Evolutionary conservation across 225 moss, liverwort and hornwort genomes (phyloP), one percentile per base, ranked within the genome.

Genomic region (Physcomitrium patens): DNA sequence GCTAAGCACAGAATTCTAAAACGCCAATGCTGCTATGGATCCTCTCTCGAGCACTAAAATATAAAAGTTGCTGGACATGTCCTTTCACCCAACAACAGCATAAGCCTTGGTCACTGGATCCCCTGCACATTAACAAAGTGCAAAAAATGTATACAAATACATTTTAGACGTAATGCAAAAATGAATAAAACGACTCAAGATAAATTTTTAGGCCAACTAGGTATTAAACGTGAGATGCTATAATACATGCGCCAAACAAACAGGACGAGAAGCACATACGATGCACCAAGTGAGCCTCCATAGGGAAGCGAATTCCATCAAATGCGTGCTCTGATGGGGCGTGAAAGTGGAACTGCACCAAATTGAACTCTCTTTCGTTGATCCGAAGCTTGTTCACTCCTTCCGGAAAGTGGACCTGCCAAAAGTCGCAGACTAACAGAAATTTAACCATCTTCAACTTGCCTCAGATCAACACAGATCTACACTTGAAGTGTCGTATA

Each of bases 281-380:
- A 61, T 95, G 95, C 77, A 95, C 95, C 82, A 93, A 89, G 81
- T 95, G 95, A 5, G 85, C 92, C 68, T 95, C 92, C 91, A 90
- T 95, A 43, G 87, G 77, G 72, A 79, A 91, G 54, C 79, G 92
- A 23, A 76, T 55, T 71, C 95, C 95, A 85, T 93, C 81, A 76
- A 93, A 89, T 9, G 95, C 87, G 78, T 95, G 95, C 79, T 93
- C 92, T 62, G 86, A 93, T 47, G 95, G 95, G 76, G 88, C 71
- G 71, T 95, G 92, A 44, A 92, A 93, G 79, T 95, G 92, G 79
- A 95, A 88, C 74, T 95, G 92, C 51, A 92, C 69, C 66, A 95
- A 82, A 65, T 90, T 80, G 26, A 91, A 76, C 17, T 78, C 80
- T 61, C 82, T 86, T 28, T 81, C 89, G 58, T 79, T 78, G 67